Conservation (phyloP, 495 filamentous ascomycete species). For the Daldinia loculata region DNA sequence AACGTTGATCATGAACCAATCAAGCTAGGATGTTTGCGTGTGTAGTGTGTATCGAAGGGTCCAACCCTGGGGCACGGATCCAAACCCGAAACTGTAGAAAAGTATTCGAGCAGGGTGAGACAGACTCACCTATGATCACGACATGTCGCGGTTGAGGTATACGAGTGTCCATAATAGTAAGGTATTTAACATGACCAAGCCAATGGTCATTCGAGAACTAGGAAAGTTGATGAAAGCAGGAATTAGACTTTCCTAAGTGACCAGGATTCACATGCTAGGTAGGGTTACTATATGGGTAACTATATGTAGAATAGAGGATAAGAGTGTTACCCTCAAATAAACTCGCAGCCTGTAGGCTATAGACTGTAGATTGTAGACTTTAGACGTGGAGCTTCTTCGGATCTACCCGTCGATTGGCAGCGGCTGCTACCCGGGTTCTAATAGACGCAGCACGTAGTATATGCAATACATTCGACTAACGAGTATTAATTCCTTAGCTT, state of each 20-base stretch:
- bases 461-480: conserved; percentile 4
- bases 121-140: conserved; percentile 71
- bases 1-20: conserved; percentile 30
- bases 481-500: neutral
- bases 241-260: neutral
- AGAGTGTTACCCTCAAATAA: conserved; percentile 20
- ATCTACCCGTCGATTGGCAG: conserved; percentile 30
- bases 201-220: neutral
- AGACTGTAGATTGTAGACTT: too few relatives aligned
- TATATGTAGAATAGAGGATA: conserved; percentile 8
- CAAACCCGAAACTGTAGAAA: neutral
- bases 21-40: neutral
- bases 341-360: neutral
- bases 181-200: conserved; percentile 45
- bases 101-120: neutral
- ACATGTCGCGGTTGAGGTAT: conserved; percentile 64
- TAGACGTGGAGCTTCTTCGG: conserved; percentile 13
- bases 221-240: neutral
- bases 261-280: conserved; percentile 17
- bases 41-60: neutral
- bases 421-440: conserved; percentile 1
- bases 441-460: neutral
- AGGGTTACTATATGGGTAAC: neutral
- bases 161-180: conserved; percentile 42
- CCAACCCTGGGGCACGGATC: conserved; percentile 7